Base-by-base conservation (phyloP, 1,284 basidiomycete genomes). In the Trametes sp. region DNA sequence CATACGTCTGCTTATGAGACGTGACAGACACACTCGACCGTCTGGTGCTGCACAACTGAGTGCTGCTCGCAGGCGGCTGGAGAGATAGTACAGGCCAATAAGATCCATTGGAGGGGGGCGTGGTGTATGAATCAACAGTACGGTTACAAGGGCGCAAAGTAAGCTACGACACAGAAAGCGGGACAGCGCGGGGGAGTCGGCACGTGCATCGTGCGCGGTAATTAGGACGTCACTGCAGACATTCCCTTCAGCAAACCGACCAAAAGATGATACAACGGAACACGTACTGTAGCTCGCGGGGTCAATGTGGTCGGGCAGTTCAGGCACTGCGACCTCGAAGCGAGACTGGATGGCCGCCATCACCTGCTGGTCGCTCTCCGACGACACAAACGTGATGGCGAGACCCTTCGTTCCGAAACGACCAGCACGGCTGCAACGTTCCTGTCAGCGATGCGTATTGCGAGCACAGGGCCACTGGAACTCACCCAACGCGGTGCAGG, bases 331-430 rank as follows among this genome's bases (percentile, higher is more conserved):
- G 23, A 98, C 95, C 77, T 97, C 95, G 80, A 98, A 98, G 68
- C 95, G 81, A 36, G 90, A 87, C 77, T 98, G 95, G 69, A 98
- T 97, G 26, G 91, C 85, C 57, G 89, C 84, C 88, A 99, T 92
- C 64, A 99, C 96, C 78, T 95, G 92, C 75, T 94, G 89, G 76
- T 99, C 98, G 65, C 84, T 88, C 57, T 98, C 96, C 29, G 89
- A 93, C 4, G 95, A 90, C 51, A 98, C 94, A 76, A 98, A 99
- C 11, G 96, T 97, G 77, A 99, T 96, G n/a, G 96, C 96, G 42
- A 99, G 88, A 87, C 98, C 98, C 81, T 99, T 99, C 49, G 98
- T 99, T 69, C 98, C 98, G 80, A 99, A 99, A 72, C 98, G 94
- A 70, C 98, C 98, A 68, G 98, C 98, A 85, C 98, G 96, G 70